Evolutionary conservation across 2,329 filamentous ascomycete genomes (phyloP).

Genomic region (Aspergillus piperis): DNA sequence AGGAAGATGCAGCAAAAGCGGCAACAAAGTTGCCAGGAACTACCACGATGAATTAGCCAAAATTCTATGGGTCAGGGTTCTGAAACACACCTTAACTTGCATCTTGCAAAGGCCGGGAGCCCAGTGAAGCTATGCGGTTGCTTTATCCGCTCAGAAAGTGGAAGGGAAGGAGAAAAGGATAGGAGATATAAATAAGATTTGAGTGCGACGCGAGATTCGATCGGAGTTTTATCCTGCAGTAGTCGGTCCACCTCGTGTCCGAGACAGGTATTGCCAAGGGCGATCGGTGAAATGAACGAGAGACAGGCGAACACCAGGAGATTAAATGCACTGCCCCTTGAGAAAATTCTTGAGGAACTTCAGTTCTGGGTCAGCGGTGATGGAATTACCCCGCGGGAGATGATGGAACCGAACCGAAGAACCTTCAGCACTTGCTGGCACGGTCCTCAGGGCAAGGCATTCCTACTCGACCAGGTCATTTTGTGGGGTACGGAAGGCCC

Average conservation of each 20-base stretch:
- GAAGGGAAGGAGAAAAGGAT: not conserved
- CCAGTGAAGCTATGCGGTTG: not conserved
- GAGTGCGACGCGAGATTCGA: not conserved
- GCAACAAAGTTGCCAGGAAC: slow-evolving; percentile 11
- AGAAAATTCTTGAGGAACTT: not conserved
- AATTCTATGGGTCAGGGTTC: too few relatives aligned
- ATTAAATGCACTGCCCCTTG: not conserved
- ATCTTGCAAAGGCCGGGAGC: slow-evolving; percentile 16
- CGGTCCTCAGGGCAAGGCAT: not conserved
- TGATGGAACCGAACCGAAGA: not conserved
- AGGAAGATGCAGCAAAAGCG: slow-evolving; percentile 13
- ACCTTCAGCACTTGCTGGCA: not conserved
- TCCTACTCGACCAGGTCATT: not conserved
- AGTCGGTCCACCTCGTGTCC: slow-evolving; percentile 9
- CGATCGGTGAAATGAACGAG: slow-evolving; percentile 8
- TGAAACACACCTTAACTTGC: slow-evolving; percentile 15
- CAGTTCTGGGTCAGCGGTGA: not conserved
- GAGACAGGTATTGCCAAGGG: slow-evolving; percentile 9
- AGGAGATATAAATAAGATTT: slow-evolving; percentile 2
- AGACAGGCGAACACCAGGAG: not conserved
- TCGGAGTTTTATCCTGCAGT: slow-evolving; percentile 4
- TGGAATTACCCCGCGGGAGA: not conserved
- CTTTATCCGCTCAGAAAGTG: not conserved
- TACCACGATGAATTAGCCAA: not conserved
- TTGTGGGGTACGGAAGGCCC: not conserved